These are phyloP conservation scores for Fomitopsis betulina DNA, from an alignment of 1,284 basidiomycete genomes.

Conservation along the genomic window DNA sequence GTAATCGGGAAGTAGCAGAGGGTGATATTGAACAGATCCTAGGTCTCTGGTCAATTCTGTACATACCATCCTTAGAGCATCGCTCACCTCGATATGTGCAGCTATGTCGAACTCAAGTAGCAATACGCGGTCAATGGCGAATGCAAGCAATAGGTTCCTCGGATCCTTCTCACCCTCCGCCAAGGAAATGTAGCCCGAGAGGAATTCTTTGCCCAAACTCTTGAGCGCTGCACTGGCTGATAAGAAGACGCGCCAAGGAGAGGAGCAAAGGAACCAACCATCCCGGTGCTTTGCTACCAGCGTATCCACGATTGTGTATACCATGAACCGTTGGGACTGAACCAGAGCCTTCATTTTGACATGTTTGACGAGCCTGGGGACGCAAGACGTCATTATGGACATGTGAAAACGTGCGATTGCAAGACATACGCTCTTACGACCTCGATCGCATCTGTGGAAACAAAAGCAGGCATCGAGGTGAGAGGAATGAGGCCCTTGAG, in stretches of 20 bases:
- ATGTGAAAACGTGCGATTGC: not conserved
- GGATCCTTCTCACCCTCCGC: conserved; percentile 98
- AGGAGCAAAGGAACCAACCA: conserved; percentile 36
- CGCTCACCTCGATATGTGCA: conserved; percentile 68
- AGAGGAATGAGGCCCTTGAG: conserved; percentile 73
- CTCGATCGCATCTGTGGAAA: conserved; percentile 64
- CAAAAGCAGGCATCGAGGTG: conserved; percentile 61
- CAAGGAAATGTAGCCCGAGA: conserved; percentile 74
- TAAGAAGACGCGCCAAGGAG: not conserved
- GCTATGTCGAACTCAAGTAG: conserved; percentile 85
- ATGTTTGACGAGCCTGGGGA: conserved; percentile 65
- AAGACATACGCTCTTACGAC: conserved; percentile 63
- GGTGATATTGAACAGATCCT: conserved; percentile 92
- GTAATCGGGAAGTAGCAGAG: conserved; percentile 99
- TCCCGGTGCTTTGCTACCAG: conserved; percentile 72
- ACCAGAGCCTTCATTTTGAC: conserved; percentile 81
- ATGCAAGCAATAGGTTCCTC: conserved; percentile 87
- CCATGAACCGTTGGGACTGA: conserved; percentile 78
- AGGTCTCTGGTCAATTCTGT: not conserved
- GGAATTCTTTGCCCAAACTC: conserved; percentile 66
- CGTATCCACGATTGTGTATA: conserved; percentile 82
- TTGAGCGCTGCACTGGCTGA: conserved; percentile 51
- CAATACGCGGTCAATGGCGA: conserved; percentile 83
- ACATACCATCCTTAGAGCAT: not conserved
- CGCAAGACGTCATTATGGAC: not conserved